These are phyloP conservation scores for Carex cristatella DNA, from an alignment of 176 grass and related monocot genomes.

Conservation along the genomic window DNA sequence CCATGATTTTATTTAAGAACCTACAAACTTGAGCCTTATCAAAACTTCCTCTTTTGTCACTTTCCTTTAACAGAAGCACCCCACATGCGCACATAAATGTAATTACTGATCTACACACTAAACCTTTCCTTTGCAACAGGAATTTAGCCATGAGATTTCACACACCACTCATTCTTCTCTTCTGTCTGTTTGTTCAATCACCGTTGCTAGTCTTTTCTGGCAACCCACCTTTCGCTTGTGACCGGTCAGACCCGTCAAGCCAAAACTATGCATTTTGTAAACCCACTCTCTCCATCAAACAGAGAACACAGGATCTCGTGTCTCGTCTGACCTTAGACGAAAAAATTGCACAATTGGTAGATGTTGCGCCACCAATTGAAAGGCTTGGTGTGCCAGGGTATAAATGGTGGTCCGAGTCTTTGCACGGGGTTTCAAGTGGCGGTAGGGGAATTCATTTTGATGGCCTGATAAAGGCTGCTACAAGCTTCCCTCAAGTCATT, in stretches of 20 bases:
- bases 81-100: not conserved
- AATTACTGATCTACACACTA: not conserved
- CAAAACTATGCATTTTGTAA: conserved; percentile 28
- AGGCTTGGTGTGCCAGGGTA: conserved; percentile 33
- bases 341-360: conserved; percentile 41
- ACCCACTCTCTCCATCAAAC: conserved; percentile 43
- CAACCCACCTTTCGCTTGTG: conserved; percentile 3
- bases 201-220: not conserved
- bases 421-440: conserved; percentile 37
- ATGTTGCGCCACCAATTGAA: conserved; percentile 33
- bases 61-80: not conserved
- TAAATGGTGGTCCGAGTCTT: conserved; percentile 62
- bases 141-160: conserved; percentile 36
- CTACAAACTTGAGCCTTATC: not conserved
- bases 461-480: conserved; percentile 46
- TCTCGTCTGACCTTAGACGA: conserved; percentile 22
- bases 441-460: conserved; percentile 33
- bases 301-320: conserved; percentile 49
- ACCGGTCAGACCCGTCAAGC: not conserved
- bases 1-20: not conserved
- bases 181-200: conserved; percentile 3
- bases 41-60: not conserved
- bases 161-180: not conserved
- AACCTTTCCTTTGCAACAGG: not conserved
- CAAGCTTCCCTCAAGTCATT: conserved; percentile 60